Conservation (phyloP, 1,139 yeast genomes). For the Zygosaccharomyces sapae region DNA sequence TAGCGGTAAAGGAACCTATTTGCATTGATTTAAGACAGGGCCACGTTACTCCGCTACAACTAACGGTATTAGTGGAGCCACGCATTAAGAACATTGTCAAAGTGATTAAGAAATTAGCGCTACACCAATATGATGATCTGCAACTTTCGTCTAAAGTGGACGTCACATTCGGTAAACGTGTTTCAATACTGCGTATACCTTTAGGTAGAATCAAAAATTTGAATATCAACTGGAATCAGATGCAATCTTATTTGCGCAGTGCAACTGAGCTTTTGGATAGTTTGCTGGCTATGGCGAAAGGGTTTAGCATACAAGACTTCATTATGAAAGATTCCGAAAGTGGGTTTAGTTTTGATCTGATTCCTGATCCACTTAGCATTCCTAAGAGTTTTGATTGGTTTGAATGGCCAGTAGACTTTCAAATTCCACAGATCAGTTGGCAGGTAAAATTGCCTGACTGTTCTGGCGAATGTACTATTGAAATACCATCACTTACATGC, state of each 20-base stretch:
- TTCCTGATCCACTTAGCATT: conserved; percentile 22
- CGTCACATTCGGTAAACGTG: conserved; percentile 19
- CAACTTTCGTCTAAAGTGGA: conserved; percentile 29
- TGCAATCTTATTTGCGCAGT: conserved; percentile 7
- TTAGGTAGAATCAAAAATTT: conserved; percentile 22
- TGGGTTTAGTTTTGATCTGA: conserved; percentile 29
- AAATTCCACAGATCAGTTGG: conserved; percentile 17
- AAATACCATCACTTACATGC: conserved; percentile 12
- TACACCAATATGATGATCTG: conserved; percentile 24
- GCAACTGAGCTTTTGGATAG: conserved; percentile 8
- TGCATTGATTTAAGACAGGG: conserved; percentile 27
- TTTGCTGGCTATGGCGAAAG: conserved; percentile 20
- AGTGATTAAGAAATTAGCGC: conserved; percentile 29
- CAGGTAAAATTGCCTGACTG: conserved; percentile 16
- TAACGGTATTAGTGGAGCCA: conserved; percentile 29
- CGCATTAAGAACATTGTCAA: conserved; percentile 25
- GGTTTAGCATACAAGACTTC: conserved; percentile 22
- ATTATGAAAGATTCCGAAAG: conserved; percentile 24
- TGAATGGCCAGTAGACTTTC: conserved; percentile 13
- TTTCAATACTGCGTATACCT: conserved; percentile 8
- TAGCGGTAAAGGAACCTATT: conserved; percentile 21
- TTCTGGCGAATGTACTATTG: conserved; percentile 11
- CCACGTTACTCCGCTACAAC: conserved; percentile 20
- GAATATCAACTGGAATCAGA: conserved; percentile 31
- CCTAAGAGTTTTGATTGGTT: conserved; percentile 17